Percentiles rank a stretch among this genome's conserved stretches.
Conservation (phyloP, 768 basidiomycete species). For the Dioszegia hungarica region DNA sequence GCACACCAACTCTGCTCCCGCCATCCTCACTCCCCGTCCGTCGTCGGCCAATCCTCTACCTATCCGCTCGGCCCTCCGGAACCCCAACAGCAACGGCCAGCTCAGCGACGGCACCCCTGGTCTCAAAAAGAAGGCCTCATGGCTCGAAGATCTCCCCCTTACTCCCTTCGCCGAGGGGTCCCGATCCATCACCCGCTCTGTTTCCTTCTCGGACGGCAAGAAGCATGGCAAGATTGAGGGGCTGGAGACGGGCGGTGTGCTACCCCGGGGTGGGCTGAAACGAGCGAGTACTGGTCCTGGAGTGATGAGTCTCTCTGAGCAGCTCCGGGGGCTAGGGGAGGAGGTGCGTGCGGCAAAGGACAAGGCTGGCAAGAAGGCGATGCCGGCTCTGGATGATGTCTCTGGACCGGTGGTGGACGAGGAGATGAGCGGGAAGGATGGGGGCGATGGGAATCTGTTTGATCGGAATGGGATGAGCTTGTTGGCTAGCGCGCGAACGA, state of each 20-base stretch:
- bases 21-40: constrained; percentile 28
- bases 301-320: not conserved
- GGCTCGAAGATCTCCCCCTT: constrained; percentile 31
- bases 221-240: constrained; percentile 81
- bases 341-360: constrained; percentile 4
- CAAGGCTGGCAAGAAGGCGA: not conserved
- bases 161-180: constrained; percentile 6
- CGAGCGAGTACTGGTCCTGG: no score
- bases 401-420: not conserved
- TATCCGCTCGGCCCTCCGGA: constrained; percentile 39
- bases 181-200: constrained; percentile 49
- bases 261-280: constrained; percentile 3
- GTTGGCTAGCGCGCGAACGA: constrained; percentile 61
- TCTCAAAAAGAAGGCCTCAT: constrained; percentile 30
- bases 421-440: constrained; percentile 6
- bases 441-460: constrained; percentile 13
- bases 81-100: constrained; percentile 15
- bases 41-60: constrained; percentile 20
- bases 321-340: not conserved
- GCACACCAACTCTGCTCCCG: constrained; percentile 31
- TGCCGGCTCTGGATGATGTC: not conserved
- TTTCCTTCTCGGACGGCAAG: constrained; percentile 95
- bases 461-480: constrained; percentile 22
- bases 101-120: constrained; percentile 23
- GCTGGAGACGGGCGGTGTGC: constrained; percentile 50